Percentiles rank a stretch among this genome's conserved stretches.
These are phyloP conservation scores for Suillus variegatus DNA, from an alignment of 768 basidiomycete species.

Conservation along the genomic window DNA sequence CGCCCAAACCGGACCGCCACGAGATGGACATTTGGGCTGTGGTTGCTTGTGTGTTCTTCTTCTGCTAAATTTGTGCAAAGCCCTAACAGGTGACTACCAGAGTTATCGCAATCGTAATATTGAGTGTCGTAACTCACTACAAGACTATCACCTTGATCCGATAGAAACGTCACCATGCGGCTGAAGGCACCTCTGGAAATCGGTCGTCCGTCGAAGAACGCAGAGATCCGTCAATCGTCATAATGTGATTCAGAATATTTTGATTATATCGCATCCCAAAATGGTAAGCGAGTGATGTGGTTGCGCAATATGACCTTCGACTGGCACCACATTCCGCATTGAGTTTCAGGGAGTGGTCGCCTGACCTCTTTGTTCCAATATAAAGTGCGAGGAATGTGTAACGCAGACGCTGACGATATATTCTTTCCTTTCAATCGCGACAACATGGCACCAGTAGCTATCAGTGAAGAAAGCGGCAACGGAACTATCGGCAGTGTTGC, in stretches of 20 bases:
- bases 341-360: not conserved
- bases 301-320: constrained; percentile 21
- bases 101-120: not conserved
- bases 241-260: not conserved
- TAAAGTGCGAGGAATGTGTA: constrained; percentile 16
- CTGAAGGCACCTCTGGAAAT: not conserved
- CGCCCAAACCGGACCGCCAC: not conserved
- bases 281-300: constrained; percentile 14
- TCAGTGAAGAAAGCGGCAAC: constrained; percentile 33
- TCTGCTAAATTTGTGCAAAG: not conserved
- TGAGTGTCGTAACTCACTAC: not conserved
- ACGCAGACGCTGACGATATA: not conserved
- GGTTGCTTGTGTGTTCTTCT: not conserved
- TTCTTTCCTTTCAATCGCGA: not conserved
- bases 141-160: not conserved
- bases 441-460: constrained; percentile 54
- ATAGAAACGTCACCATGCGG: not conserved
- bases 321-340: constrained; percentile 13
- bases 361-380: constrained; percentile 9
- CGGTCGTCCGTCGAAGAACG: not conserved
- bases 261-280: constrained; percentile 3
- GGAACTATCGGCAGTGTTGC: constrained; percentile 21
- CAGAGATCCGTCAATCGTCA: not conserved
- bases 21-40: not conserved
- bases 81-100: not conserved